phyloP scores from a whole-genome alignment of 257 asterid genomes.

The Haberlea rhodopensis region DNA sequence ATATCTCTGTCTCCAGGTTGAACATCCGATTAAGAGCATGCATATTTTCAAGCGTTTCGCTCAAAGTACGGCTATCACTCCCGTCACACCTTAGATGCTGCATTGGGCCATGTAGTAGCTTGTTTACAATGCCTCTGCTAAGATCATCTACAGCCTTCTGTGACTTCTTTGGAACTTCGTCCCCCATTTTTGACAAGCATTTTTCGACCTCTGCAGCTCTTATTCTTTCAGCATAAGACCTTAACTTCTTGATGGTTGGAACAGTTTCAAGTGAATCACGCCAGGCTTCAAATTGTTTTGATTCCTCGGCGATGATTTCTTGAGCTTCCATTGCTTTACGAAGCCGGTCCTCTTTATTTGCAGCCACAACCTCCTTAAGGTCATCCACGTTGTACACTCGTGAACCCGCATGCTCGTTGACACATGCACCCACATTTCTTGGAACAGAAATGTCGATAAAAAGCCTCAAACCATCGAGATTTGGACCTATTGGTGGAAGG shows the following conservation, averaged over 20 bases:
- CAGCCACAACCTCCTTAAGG: conserved; percentile 92
- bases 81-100: conserved; percentile 97
- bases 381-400: conserved; percentile 90
- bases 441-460: conserved; percentile 89
- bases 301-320: conserved; percentile 73
- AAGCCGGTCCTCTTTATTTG: conserved; percentile 82
- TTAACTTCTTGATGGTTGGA: conserved; percentile 89
- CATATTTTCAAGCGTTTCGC: conserved; percentile 96
- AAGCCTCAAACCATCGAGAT: conserved; percentile 61
- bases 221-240: conserved; percentile 87
- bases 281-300: conserved; percentile 90
- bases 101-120: conserved; percentile 96
- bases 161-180: conserved; percentile 74
- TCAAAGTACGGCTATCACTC: conserved; percentile 81
- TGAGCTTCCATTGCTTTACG: conserved; percentile 96
- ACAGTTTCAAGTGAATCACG: conserved; percentile 86
- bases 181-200: conserved; percentile 92
- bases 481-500: conserved; percentile 48
- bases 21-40: conserved; percentile 93
- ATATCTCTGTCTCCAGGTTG: conserved; percentile 75
- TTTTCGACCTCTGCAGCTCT: conserved; percentile 83
- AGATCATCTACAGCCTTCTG: conserved; percentile 85
- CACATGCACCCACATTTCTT: conserved; percentile 82
- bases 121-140: conserved; percentile 85
- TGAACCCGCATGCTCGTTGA: conserved; percentile 58